These are phyloP conservation scores for Luzula sylvatica DNA, from an alignment of 176 grass and related monocot genomes.

Conservation along the genomic window DNA sequence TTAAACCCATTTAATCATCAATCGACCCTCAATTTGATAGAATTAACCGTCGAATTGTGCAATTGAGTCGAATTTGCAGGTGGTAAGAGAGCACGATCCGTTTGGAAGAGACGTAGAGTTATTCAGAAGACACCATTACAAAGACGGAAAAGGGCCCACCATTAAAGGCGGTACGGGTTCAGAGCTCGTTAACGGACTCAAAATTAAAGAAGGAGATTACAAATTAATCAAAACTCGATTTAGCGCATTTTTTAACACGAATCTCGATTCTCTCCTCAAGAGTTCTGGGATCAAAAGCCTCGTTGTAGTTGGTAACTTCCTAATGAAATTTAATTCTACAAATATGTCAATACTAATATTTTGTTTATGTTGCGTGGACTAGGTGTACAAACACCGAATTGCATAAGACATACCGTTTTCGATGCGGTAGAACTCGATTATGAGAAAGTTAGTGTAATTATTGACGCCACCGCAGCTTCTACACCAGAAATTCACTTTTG, in stretches of 20 bases:
- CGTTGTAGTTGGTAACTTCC: slow-evolving; percentile 73
- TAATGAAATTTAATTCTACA: too few species aligned
- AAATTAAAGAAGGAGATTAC: slow-evolving; percentile 72
- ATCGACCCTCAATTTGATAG: background rate
- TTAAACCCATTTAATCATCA: slow-evolving; percentile 1
- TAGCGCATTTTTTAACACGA: slow-evolving; percentile 77
- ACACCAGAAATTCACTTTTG: slow-evolving; percentile 75
- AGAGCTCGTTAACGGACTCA: slow-evolving; percentile 62
- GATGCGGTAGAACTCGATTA: slow-evolving; percentile 90
- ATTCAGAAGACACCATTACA: slow-evolving; percentile 59
- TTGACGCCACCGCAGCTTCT: slow-evolving; percentile 81
- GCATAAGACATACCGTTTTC: slow-evolving; percentile 82
- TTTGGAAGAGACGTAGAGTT: slow-evolving; percentile 74
- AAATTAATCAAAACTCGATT: slow-evolving; percentile 96
- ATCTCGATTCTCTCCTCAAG: slow-evolving; percentile 72
- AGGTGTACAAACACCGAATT: slow-evolving; percentile 96
- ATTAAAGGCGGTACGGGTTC: slow-evolving; percentile 64
- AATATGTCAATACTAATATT: too few species aligned
- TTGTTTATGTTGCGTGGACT: background rate
- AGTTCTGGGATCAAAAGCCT: slow-evolving; percentile 58
- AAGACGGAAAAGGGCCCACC: slow-evolving; percentile 63
- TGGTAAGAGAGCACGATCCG: slow-evolving; percentile 89
- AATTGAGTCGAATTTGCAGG: slow-evolving; percentile 25
- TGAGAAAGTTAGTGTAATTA: slow-evolving; percentile 54
- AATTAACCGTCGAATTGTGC: background rate